Evolutionary conservation across 148 eudicot species (phyloP).

Genomic region (Rhododendron kiyosumense): DNA sequence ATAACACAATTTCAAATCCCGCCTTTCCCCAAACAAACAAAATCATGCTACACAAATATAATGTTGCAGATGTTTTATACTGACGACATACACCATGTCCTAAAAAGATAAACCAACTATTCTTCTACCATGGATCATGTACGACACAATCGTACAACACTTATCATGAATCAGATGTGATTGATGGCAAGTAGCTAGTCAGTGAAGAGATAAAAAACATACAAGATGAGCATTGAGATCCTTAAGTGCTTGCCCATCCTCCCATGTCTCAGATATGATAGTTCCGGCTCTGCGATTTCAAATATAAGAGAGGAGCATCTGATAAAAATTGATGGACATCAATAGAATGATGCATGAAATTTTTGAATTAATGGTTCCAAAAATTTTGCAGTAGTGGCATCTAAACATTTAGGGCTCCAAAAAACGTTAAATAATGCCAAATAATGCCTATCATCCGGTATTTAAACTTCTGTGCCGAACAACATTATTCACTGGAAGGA

Average conservation of each 20-base stretch:
- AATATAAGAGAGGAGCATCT: slow-evolving; percentile 5
- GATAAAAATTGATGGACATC: background rate
- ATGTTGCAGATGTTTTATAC: background rate
- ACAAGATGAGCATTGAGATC: slow-evolving; percentile 86
- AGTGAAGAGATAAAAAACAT: slow-evolving; percentile 21
- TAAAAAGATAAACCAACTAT: background rate
- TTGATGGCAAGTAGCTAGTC: background rate
- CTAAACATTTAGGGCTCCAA: background rate
- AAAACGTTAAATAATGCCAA: background rate
- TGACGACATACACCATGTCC: background rate
- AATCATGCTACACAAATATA: background rate
- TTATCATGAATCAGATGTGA: background rate
- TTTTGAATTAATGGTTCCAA: background rate
- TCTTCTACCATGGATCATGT: background rate
- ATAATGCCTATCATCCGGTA: background rate
- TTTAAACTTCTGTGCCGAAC: background rate
- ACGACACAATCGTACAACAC: background rate
- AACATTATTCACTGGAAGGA: background rate
- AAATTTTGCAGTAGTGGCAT: background rate
- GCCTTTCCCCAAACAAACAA: background rate
- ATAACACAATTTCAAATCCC: background rate
- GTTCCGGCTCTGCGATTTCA: slow-evolving; percentile 75
- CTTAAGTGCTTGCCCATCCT: slow-evolving; percentile 91
- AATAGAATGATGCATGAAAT: background rate
- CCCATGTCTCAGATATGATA: slow-evolving; percentile 98